Evolutionary conservation across 139 green algal genomes (phyloP).

Genomic region (Zygnema circumcarinatum): DNA sequence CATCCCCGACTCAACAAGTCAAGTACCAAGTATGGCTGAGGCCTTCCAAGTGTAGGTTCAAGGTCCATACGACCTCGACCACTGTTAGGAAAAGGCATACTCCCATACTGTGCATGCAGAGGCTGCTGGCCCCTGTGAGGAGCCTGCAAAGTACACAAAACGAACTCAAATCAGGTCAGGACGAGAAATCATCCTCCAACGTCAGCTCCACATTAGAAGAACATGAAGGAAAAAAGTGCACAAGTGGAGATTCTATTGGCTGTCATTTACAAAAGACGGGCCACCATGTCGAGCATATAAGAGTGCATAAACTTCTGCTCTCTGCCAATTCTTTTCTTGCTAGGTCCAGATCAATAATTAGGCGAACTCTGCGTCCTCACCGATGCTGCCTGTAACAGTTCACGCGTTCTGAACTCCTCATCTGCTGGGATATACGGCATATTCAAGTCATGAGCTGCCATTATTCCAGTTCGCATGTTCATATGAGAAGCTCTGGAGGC

Average conservation of each 20-base stretch:
- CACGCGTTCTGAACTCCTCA: constrained; percentile 3
- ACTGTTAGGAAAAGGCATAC: background rate
- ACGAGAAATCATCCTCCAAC: background rate
- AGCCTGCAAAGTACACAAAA: background rate
- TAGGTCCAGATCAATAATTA: no score
- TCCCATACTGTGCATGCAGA: background rate
- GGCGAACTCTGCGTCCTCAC: no score
- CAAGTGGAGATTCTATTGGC: no score
- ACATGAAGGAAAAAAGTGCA: background rate
- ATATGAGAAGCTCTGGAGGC: background rate
- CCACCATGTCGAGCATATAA: no score
- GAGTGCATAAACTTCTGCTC: no score
- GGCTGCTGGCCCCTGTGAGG: background rate
- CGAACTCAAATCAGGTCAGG: background rate
- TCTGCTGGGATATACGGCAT: background rate
- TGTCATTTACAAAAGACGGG: no score
- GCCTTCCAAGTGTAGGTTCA: constrained; percentile 6
- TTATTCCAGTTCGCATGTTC: no score
- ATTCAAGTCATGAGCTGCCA: constrained; percentile 4
- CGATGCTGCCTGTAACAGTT: background rate
- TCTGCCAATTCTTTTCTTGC: no score
- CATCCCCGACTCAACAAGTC: no score
- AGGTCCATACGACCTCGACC: background rate
- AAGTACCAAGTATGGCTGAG: constrained; percentile 20
- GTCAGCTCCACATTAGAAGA: background rate